A percentile compares a stretch with the other conserved stretches of the same genome.
These are phyloP conservation scores for Geotrichum citri-aurantii DNA, from an alignment of 1,139 yeast genomes.

Conservation along the genomic window DNA sequence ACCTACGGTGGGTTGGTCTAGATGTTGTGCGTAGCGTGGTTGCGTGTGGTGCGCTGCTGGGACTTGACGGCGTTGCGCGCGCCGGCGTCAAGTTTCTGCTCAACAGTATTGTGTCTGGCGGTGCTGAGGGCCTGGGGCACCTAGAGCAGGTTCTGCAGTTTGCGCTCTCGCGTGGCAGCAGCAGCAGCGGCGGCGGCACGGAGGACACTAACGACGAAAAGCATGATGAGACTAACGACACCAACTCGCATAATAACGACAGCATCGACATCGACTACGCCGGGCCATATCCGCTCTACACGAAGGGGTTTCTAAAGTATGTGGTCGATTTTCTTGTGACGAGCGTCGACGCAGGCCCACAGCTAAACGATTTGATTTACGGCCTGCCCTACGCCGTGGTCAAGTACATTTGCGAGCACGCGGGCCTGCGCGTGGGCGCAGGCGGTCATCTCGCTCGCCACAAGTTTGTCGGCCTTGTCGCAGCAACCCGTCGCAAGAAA, in stretches of 20 bases:
- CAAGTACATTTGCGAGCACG: slow-evolving; percentile 31
- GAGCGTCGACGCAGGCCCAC: slow-evolving; percentile 21
- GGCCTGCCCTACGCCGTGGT: slow-evolving; percentile 30
- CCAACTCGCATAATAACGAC: slow-evolving; percentile 13
- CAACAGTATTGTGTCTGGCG: slow-evolving; percentile 20
- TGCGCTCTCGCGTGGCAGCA: slow-evolving; percentile 21
- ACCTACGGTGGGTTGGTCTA: slow-evolving; percentile 24
- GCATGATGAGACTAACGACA: background rate
- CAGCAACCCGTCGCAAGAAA: slow-evolving; percentile 25
- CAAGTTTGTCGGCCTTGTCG: slow-evolving; percentile 30
- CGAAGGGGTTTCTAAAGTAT: slow-evolving; percentile 26
- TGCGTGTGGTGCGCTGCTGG: slow-evolving; percentile 32
- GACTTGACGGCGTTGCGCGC: slow-evolving; percentile 29
- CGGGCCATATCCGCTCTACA: slow-evolving; percentile 37
- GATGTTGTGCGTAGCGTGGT: slow-evolving; percentile 30
- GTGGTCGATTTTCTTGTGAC: slow-evolving; percentile 27
- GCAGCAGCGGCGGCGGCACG: background rate
- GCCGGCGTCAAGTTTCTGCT: slow-evolving; percentile 28
- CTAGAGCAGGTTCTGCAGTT: slow-evolving; percentile 24
- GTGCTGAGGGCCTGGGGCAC: background rate
- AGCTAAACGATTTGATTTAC: slow-evolving; percentile 22
- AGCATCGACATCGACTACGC: slow-evolving; percentile 24
- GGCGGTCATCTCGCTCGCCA: slow-evolving; percentile 31
- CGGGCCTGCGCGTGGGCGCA: slow-evolving; percentile 23
- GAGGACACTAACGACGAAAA: background rate